Evolutionary conservation across 208 protist species (phyloP).

Genomic region (Leptomonas pyrrhocoris): DNA sequence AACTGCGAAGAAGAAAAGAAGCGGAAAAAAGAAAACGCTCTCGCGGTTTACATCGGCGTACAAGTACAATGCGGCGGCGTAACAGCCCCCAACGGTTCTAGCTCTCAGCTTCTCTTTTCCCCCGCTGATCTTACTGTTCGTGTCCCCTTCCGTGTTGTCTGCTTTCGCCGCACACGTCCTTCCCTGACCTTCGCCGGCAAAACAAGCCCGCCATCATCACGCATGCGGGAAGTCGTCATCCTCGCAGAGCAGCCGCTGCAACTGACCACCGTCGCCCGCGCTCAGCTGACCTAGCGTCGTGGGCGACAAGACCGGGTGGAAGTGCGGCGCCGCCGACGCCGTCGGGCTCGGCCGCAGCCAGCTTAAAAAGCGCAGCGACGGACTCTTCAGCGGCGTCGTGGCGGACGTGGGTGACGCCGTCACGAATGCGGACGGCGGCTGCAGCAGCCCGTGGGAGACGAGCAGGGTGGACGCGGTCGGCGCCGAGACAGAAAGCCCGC

Average conservation of each 20-base stretch:
- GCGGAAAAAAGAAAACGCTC: constrained; percentile 1
- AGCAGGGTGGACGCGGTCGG: constrained; percentile 21
- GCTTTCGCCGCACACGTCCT: too few relatives aligned
- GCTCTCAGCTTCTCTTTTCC: too few relatives aligned
- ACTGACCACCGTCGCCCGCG: constrained; percentile 19
- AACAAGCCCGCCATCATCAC: background rate
- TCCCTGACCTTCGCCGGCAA: too few relatives aligned
- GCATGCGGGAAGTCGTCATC: constrained; percentile 9
- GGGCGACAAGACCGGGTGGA: constrained; percentile 26
- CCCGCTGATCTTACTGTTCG: too few relatives aligned
- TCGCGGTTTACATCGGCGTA: too few relatives aligned
- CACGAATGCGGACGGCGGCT: constrained; percentile 32
- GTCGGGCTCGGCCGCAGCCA: constrained; percentile 29
- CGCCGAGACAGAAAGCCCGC: too few relatives aligned
- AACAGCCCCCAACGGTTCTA: too few relatives aligned
- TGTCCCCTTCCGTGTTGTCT: too few relatives aligned
- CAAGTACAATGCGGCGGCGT: too few relatives aligned
- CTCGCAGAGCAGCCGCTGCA: constrained; percentile 24
- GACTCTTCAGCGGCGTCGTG: constrained; percentile 8
- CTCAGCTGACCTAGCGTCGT: constrained; percentile 24
- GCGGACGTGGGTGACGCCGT: constrained; percentile 8
- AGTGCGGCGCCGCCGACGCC: background rate
- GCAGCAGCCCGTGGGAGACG: constrained; percentile 25
- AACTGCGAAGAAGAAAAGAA: background rate
- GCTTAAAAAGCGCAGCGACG: constrained; percentile 20